Evolutionary conservation across 1,284 basidiomycete genomes (phyloP).

Genomic region (Ganoderma resinaceum): DNA sequence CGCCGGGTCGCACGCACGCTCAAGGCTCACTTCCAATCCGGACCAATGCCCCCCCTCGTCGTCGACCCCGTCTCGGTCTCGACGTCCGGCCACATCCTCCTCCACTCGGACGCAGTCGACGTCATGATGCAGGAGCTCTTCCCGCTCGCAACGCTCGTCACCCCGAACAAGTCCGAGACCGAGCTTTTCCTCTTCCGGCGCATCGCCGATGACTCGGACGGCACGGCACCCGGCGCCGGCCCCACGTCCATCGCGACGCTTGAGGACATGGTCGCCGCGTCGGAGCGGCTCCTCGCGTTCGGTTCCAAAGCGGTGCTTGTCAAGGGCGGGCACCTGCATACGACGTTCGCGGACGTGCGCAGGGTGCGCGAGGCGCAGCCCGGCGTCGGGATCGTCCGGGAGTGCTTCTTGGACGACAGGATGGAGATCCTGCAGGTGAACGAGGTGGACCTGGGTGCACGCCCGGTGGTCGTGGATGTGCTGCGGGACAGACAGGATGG

Average conservation of each 20-base stretch:
- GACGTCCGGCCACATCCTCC: slow-evolving; percentile 87
- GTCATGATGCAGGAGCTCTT: slow-evolving; percentile 71
- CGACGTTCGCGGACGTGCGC: slow-evolving; percentile 54
- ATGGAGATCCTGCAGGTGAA: slow-evolving; percentile 63
- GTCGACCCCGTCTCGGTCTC: slow-evolving; percentile 95
- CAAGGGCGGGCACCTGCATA: slow-evolving; percentile 86
- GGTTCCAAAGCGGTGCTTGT: slow-evolving; percentile 74
- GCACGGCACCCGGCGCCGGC: no score
- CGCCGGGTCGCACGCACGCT: slow-evolving; percentile 55
- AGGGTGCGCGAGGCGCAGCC: slow-evolving; percentile 38
- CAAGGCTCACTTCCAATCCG: slow-evolving; percentile 42
- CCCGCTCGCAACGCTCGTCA: slow-evolving; percentile 79
- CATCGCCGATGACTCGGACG: slow-evolving; percentile 26
- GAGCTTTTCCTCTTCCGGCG: slow-evolving; percentile 69
- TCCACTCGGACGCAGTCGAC: slow-evolving; percentile 72
- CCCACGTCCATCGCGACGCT: slow-evolving; percentile 52
- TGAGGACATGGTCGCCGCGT: slow-evolving; percentile 71
- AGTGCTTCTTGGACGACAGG: slow-evolving; percentile 57
- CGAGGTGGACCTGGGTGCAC: slow-evolving; percentile 29
- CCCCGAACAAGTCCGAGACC: slow-evolving; percentile 90
- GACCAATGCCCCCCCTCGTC: slow-evolving; percentile 60
- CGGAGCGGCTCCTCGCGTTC: slow-evolving; percentile 55
- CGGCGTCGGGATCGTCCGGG: slow-evolving; percentile 47
- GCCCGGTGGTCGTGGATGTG: slow-evolving; percentile 78
- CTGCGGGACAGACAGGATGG: slow-evolving; percentile 52